Evolutionary conservation across 768 basidiomycete species (phyloP).

Genomic region (Xerocomellus dryophilus): DNA sequence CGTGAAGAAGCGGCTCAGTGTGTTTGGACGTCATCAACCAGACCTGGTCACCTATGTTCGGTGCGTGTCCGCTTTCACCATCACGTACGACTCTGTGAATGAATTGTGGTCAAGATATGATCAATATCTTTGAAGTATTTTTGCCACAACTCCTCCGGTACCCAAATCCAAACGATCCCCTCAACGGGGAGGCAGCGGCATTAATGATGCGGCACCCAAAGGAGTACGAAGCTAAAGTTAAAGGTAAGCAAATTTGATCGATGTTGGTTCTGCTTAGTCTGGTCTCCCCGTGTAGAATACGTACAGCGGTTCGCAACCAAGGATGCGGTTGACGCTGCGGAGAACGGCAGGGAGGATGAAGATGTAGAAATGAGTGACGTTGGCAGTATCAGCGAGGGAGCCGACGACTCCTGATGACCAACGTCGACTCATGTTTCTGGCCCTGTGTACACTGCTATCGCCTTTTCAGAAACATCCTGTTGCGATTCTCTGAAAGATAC

Average conservation of each 20-base stretch:
- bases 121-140: slow-evolving; percentile 99
- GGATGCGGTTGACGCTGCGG: slow-evolving; percentile 79
- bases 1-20: slow-evolving; percentile 86
- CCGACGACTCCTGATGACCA: slow-evolving; percentile 37
- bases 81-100: not conserved
- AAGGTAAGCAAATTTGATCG: slow-evolving; percentile 50
- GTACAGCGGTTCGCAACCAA: slow-evolving; percentile 93
- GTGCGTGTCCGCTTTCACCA: slow-evolving; percentile 45
- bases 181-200: slow-evolving; percentile 97
- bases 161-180: slow-evolving; percentile 96
- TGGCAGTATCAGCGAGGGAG: slow-evolving; percentile 73
- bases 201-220: slow-evolving; percentile 96
- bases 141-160: slow-evolving; percentile 95
- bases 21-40: slow-evolving; percentile 99
- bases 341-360: slow-evolving; percentile 58
- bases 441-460: slow-evolving; percentile 15
- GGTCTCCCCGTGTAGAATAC: slow-evolving; percentile 60
- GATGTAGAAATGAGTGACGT: slow-evolving; percentile 88
- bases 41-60: slow-evolving; percentile 99
- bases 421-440: slow-evolving; percentile 6
- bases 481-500: slow-evolving; percentile 26
- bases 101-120: slow-evolving; percentile 69
- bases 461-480: slow-evolving; percentile 15
- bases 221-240: slow-evolving; percentile 91
- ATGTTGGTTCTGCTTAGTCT: not conserved